phyloP scores from a whole-genome alignment of 1,284 basidiomycete species.

The Melampsora americana region DNA sequence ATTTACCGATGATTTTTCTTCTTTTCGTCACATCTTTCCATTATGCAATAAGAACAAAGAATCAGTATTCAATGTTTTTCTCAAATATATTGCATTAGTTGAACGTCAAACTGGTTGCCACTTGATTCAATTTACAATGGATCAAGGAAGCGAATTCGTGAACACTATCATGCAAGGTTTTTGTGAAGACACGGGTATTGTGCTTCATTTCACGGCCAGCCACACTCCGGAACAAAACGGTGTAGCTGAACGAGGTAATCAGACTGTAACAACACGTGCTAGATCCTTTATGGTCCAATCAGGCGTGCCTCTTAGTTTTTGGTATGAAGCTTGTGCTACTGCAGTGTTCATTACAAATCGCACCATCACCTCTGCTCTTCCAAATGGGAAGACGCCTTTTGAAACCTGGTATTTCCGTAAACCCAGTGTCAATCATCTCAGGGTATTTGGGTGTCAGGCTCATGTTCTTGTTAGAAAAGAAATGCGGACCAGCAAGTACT shows the following conservation, averaged over 20 bases:
- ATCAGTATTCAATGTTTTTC: neutral
- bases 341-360: neutral
- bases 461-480: neutral
- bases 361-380: too few relatives aligned
- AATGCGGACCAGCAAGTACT: neutral
- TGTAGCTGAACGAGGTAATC: neutral
- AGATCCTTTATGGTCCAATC: neutral
- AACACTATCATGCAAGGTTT: neutral
- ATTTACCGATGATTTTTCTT: too few relatives aligned
- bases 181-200: neutral
- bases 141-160: conserved; percentile 6
- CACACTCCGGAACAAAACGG: conserved; percentile 16
- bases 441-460: neutral
- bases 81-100: neutral
- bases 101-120: neutral
- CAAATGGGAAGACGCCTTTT: too few relatives aligned
- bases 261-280: neutral
- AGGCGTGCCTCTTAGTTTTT: neutral
- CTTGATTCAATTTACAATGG: neutral
- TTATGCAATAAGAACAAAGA: neutral
- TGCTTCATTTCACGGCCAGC: neutral
- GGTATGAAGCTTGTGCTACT: neutral
- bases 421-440: neutral
- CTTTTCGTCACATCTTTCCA: too few relatives aligned
- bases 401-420: too few relatives aligned